Base-by-base conservation (phyloP, 2,329 filamentous ascomycete species). In the Ampelomyces quisqualis region DNA sequence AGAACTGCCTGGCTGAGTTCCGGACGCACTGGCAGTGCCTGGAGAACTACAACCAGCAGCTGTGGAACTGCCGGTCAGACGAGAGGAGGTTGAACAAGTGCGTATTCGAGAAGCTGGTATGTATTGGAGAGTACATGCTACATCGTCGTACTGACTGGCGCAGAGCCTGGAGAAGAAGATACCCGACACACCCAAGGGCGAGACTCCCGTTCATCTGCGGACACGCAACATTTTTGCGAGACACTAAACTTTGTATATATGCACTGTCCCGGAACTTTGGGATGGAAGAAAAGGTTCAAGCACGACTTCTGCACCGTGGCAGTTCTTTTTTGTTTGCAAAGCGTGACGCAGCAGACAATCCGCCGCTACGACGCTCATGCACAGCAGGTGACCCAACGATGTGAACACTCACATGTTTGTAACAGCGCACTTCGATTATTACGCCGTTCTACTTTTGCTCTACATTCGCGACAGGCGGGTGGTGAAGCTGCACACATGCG, bases 1-100 rank as follows among this genome's bases (percentile, higher is more conserved):
- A 88, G 71, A 82, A 88, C 77, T 98, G 93, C 73, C 76, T 98
- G 41, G 79, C 85, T 49, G 81, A 95, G 72, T 98, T 98, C 79
- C 85, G 88, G 60, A 80, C 81, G 64, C 93, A 98, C 76, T 98
- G 90, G 90, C 79, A 88, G 63, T 98, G 93, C 67, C 79, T 98
- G 43, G 93, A 98, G 66, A 85, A 95, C 75, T 90, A 94, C 77
- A 98, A 98, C 77, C 93, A 98, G 67, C 88, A 95, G 73, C 76
- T 97, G 45, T 98, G 89, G 86, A 89, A 97, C 66, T 98, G 93
- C 77, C 82, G 93, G 60, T 84, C 83, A 63, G 77, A 80, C 51
- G 93, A 98, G 77, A 85, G 88, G 81, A 84, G 84, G 67, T 76
- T 98, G 62, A 98, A 96, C 78, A 86, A 85, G 74, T 98, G 93